A percentile compares a stretch with the other conserved stretches of the same genome.
These are phyloP conservation scores for Rhodotorula sp. DNA, from an alignment of 1,284 basidiomycete species.

Conservation along the genomic window DNA sequence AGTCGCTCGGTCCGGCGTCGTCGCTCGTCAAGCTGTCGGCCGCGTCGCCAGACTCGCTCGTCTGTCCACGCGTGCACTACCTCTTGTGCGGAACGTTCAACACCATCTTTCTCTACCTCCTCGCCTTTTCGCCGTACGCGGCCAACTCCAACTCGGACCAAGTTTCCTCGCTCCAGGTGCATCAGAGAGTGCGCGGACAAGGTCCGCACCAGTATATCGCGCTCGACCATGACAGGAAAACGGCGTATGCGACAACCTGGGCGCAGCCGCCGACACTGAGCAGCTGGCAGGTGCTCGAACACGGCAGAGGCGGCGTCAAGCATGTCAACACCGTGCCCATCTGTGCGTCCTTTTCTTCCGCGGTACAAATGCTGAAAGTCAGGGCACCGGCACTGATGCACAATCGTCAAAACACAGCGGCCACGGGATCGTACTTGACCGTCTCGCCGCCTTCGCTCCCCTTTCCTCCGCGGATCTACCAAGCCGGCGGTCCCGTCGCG, in stretches of 20 bases:
- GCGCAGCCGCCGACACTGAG: conserved; percentile 39
- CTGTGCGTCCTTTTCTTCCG: conserved; percentile 30
- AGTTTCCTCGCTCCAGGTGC: conserved; percentile 35
- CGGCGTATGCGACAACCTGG: conserved; percentile 47
- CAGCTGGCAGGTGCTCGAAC: conserved; percentile 40
- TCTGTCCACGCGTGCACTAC: conserved; percentile 26
- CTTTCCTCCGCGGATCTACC: conserved; percentile 44
- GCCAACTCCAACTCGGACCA: background rate
- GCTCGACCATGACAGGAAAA: conserved; percentile 33
- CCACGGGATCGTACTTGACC: conserved; percentile 45
- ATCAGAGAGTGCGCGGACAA: conserved; percentile 37
- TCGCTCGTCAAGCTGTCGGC: background rate
- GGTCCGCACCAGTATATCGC: conserved; percentile 48
- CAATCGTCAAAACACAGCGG: conserved; percentile 19
- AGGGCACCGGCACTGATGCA: too few relatives aligned
- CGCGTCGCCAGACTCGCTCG: conserved; percentile 1
- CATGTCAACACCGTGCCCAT: conserved; percentile 43
- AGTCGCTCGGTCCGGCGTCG: conserved; percentile 7
- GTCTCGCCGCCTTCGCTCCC: conserved; percentile 38
- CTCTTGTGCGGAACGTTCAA: conserved; percentile 40
- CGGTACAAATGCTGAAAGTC: too few relatives aligned
- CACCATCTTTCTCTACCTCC: conserved; percentile 42
- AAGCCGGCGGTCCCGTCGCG: conserved; percentile 51
- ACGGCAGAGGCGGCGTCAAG: conserved; percentile 22
- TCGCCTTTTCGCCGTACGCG: conserved; percentile 44